Evolutionary conservation across 2,329 filamentous ascomycete species (phyloP).

Genomic region (Teratosphaeria pseudoeucalypti): DNA sequence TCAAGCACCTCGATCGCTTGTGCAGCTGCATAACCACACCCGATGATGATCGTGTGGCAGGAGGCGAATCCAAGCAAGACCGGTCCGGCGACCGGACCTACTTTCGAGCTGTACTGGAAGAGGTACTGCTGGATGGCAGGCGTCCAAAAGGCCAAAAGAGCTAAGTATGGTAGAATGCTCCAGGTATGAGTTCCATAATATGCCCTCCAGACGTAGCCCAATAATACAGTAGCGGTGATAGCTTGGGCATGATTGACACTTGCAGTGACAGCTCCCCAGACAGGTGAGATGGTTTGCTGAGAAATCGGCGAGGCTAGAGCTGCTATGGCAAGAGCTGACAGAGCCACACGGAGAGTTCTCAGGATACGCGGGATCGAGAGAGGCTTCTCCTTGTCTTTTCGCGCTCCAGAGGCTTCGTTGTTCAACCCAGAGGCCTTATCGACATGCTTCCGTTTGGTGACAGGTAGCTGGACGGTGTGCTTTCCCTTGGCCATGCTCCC

Average conservation of each 20-base stretch:
- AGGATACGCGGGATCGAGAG: neutral
- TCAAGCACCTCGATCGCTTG: conserved; percentile 10
- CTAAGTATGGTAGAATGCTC: conserved; percentile 45
- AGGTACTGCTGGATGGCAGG: conserved; percentile 63
- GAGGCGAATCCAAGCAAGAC: conserved; percentile 63
- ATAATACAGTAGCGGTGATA: conserved; percentile 54
- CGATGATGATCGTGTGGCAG: conserved; percentile 44
- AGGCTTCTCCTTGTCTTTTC: neutral
- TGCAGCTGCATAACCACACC: conserved; percentile 29
- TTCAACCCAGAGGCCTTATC: neutral
- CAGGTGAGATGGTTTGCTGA: conserved; percentile 67
- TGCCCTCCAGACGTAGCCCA: conserved; percentile 56
- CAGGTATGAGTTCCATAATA: conserved; percentile 35
- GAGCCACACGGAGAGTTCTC: neutral
- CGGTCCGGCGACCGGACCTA: conserved; percentile 65
- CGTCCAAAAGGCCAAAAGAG: conserved; percentile 64
- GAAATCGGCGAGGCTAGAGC: conserved; percentile 61
- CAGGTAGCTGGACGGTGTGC: conserved; percentile 4
- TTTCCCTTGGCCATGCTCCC: conserved; percentile 4
- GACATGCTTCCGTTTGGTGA: conserved; percentile 1
- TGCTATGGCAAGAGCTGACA: conserved; percentile 31
- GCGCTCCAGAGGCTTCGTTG: neutral
- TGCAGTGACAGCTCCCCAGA: conserved; percentile 77
- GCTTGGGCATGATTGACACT: conserved; percentile 57
- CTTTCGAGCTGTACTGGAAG: conserved; percentile 52